phyloP scores from a whole-genome alignment of 352 stramenopile genomes.

The Elongisporangium senticosum region DNA sequence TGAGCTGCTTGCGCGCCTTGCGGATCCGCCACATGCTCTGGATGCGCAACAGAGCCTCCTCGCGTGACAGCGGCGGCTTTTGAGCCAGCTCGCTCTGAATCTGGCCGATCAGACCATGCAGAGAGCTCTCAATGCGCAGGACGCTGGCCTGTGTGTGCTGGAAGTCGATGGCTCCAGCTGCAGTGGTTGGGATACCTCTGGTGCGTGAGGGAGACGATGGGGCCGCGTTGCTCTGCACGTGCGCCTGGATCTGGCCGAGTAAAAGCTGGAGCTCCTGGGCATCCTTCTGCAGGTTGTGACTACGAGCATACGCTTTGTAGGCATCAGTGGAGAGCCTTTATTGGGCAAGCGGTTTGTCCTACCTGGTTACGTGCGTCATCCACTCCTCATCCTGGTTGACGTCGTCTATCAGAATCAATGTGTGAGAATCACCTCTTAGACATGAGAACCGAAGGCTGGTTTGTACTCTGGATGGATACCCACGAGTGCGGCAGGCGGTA shows the following conservation, averaged over 20 bases:
- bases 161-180: slow-evolving; percentile 30
- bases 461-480: slow-evolving; percentile 38
- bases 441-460: neutral
- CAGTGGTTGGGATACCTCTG: neutral
- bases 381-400: slow-evolving; percentile 60
- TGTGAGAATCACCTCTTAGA: neutral
- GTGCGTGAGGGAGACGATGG: neutral
- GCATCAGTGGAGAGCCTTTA: neutral
- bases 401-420: slow-evolving; percentile 17
- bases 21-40: slow-evolving; percentile 74
- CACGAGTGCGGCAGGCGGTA: slow-evolving; percentile 53
- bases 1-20: slow-evolving; percentile 62
- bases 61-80: slow-evolving; percentile 34
- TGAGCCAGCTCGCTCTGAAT: slow-evolving; percentile 43
- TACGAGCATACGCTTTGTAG: slow-evolving; percentile 10
- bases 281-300: slow-evolving; percentile 65
- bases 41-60: slow-evolving; percentile 60
- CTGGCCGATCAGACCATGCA: slow-evolving; percentile 34
- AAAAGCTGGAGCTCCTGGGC: slow-evolving; percentile 49
- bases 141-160: slow-evolving; percentile 29
- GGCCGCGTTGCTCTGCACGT: slow-evolving; percentile 11
- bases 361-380: slow-evolving; percentile 53
- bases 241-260: slow-evolving; percentile 39
- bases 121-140: slow-evolving; percentile 27
- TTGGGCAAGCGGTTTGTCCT: neutral